Evolutionary conservation across 1,284 basidiomycete genomes (phyloP), one percentile per base, ranked within the genome.

Genomic region (Cryptococcus wingfieldii): DNA sequence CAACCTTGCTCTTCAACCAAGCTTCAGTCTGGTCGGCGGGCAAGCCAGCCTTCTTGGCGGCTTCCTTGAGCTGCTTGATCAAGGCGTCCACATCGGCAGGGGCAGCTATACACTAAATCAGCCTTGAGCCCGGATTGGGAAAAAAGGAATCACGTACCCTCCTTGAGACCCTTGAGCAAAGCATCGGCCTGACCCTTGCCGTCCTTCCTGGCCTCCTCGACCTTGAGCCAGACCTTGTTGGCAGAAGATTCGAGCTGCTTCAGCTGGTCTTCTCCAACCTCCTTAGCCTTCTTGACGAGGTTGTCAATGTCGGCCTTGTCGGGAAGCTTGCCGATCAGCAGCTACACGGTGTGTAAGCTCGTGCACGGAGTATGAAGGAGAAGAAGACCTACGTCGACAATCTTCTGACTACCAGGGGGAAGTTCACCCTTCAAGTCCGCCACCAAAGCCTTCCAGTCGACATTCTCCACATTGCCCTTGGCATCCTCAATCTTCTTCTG

Each of bases 11-110:
- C 48, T 65, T 64, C 45, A 74, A 51, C 67, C 69, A 75, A 10
- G 55, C 51, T 56, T 76, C 72, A 50, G 70, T 64, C 16, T 56
- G 50, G 54, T 75, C 73, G 28, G 72, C 71, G 13, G 75, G 73
- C 16, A 77, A 54, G 51, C 75, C 75, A 19, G 70, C 73, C 48
- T 69, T 68, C 59, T 71, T 73, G 52, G 70, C 70, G n/a, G 69
- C 62, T 46, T 66, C 65, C 61, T 72, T 73, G 56, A 74, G 51
- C 62, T 73, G 65, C 54, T 69, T 62, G 66, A 75, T 57, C 18
- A 77, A 54, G 44, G 66, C 61, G 53, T 77, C 71, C 55, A 75
- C 61, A 58, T 77, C 75, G 53, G 62, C 69, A 37, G 67, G 69
- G 3, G 64, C 64, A 42, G 69, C 66, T 71, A 38, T 13, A 12